Base-by-base conservation (phyloP, 345 rosid genomes). In the Eucalyptus victrix region DNA sequence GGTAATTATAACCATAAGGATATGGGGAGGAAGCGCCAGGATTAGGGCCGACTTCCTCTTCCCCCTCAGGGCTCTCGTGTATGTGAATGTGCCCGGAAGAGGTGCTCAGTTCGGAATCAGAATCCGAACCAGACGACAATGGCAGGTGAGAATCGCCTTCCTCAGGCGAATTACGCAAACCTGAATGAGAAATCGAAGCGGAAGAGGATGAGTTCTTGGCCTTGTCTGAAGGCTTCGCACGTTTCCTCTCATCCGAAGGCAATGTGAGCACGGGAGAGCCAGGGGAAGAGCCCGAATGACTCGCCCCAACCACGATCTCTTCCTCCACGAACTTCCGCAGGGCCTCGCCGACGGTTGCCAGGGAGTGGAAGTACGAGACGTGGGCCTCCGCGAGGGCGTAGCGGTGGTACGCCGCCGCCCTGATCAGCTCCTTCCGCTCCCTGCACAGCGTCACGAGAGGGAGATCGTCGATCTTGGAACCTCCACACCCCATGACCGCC, bases 341-440 rank as follows among this genome's bases (percentile, higher is more conserved):
- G 7, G 98, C 97, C 42, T 96, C 96, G 10, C 99, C 99, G n/a
- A 97, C 96, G 81, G 93, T 94, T 28, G 90, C 89, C 58, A 97
- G 94, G 4, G 99, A 95, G 10, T 94, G 94, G 87, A 97, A 96
- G 91, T 96, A 97, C 47, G 93, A 85, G 54, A 95, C 94, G 67
- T 97, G 99, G n/a, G 99, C 95, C 23, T 97, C 98, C 54, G 99
- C 98, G 83, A 97, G 94, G 62, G 96, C 97, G 91, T 87, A 93
- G 53, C 99, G 98, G 88, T 95, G 93, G 51, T 95, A 92, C 72
- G 97, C 89, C 37, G 98, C 99, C 21, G 95, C 96, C 87, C 93
- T 96, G 50, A 96, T 91, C 9, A 94, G 93, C 80, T 97, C 93
- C 86, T 94, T 96, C 40, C 99, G 94, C 89, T 97, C 96, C 50